phyloP scores from a whole-genome alignment of 805 yeast genomes.

The Starmerella kuoi region DNA sequence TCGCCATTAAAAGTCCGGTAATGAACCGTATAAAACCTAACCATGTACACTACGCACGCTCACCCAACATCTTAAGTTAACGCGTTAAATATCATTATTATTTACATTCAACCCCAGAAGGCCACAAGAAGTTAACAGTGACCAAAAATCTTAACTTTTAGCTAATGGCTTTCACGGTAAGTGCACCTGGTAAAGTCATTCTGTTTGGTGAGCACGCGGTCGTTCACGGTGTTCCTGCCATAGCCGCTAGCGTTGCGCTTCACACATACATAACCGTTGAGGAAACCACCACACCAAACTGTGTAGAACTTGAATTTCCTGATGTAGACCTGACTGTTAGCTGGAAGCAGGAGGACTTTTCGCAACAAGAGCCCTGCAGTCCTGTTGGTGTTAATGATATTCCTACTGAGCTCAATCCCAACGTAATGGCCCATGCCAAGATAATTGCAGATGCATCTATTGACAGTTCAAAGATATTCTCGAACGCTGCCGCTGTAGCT shows the following conservation, averaged over 20 bases:
- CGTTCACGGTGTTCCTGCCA: constrained; percentile 84
- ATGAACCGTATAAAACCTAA: no score
- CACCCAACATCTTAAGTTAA: no score
- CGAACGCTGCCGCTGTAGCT: constrained; percentile 67
- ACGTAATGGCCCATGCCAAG: constrained; percentile 47
- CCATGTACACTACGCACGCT: no score
- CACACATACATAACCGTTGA: constrained; percentile 68
- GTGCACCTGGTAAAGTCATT: constrained; percentile 95
- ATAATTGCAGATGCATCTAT: constrained; percentile 31
- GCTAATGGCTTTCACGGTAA: constrained; percentile 45
- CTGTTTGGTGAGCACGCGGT: constrained; percentile 96
- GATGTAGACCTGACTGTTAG: constrained; percentile 56
- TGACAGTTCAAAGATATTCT: constrained; percentile 38
- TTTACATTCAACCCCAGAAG: no score
- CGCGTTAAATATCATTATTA: no score
- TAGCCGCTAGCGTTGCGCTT: constrained; percentile 85
- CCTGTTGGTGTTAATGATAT: not conserved
- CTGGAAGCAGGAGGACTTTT: constrained; percentile 38
- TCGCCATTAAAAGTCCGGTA: no score
- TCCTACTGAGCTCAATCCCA: constrained; percentile 26
- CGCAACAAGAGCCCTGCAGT: not conserved
- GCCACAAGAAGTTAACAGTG: no score
- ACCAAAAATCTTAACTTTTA: no score
- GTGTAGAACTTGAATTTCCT: constrained; percentile 62
- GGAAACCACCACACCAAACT: constrained; percentile 31